Percentiles rank a stretch among this genome's conserved stretches.
phyloP scores from a whole-genome alignment of 306 rosid species.

The Benincasa hispida region DNA sequence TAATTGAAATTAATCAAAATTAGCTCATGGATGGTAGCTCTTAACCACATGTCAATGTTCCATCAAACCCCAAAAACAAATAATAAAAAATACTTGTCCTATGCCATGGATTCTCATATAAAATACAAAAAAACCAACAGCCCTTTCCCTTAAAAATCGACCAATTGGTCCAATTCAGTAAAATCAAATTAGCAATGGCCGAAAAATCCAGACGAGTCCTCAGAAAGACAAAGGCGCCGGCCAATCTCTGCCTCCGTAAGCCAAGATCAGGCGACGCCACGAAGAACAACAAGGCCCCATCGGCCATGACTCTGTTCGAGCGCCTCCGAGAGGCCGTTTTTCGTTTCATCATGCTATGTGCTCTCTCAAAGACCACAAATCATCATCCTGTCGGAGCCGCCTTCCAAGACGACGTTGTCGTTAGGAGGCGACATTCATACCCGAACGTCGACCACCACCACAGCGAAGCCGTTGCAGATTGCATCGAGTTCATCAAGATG shows the following conservation, averaged over 20 bases:
- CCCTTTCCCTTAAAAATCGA: background rate
- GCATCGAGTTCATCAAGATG: conserved; percentile 83
- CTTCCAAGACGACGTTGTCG: background rate
- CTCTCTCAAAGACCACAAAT: conserved; percentile 42
- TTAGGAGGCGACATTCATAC: conserved; percentile 7
- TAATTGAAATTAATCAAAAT: background rate
- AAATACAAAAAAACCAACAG: background rate
- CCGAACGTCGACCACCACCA: conserved; percentile 42
- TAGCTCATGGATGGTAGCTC: background rate
- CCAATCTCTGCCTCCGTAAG: conserved; percentile 49
- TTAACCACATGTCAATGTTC: conserved; percentile 2
- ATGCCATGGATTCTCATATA: conserved; percentile 20
- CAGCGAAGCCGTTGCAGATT: conserved; percentile 78
- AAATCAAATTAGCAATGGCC: background rate
- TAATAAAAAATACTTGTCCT: too few relatives aligned
- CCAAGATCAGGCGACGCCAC: conserved; percentile 17
- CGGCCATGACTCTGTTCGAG: conserved; percentile 56
- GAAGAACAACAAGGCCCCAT: conserved; percentile 26
- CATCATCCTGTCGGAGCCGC: background rate
- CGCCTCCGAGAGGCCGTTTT: conserved; percentile 78
- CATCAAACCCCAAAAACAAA: background rate
- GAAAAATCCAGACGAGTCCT: conserved; percentile 4
- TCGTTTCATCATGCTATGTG: conserved; percentile 70
- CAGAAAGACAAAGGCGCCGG: conserved; percentile 23
- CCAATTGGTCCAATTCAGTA: background rate